phyloP scores from a whole-genome alignment of 495 filamentous ascomycete species.

The Podospora fimiseda region DNA sequence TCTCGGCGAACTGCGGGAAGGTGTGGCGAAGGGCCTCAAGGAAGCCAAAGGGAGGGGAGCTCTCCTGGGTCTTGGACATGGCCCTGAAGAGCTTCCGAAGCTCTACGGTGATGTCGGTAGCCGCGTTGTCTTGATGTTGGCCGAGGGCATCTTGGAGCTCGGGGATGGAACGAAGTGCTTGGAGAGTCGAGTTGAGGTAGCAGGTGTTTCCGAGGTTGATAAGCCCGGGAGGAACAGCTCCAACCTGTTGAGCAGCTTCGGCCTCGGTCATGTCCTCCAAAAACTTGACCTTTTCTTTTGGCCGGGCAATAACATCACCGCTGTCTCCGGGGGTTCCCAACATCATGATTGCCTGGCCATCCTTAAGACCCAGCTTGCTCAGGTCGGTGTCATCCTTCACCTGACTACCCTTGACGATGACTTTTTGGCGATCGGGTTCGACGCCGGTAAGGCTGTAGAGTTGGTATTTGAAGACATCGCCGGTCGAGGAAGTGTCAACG shows the following conservation, averaged over 20 bases:
- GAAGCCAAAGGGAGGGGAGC: conserved; percentile 80
- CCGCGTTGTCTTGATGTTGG: conserved; percentile 51
- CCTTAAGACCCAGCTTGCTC: conserved; percentile 74
- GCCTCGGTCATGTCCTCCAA: conserved; percentile 97
- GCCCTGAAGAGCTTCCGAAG: conserved; percentile 85
- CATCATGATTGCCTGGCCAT: conserved; percentile 89
- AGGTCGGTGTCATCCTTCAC: conserved; percentile 92
- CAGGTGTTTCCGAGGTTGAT: conserved; percentile 96
- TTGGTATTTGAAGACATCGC: conserved; percentile 92
- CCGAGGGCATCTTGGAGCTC: conserved; percentile 79
- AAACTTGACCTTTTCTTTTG: conserved; percentile 80
- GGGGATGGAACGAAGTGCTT: conserved; percentile 80
- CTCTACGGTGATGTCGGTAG: conserved; percentile 71
- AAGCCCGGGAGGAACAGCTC: conserved; percentile 81
- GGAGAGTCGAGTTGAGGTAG: conserved; percentile 95
- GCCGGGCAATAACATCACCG: conserved; percentile 56
- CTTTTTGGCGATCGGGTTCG: conserved; percentile 93
- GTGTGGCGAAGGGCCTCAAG: conserved; percentile 70
- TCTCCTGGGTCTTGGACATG: conserved; percentile 87
- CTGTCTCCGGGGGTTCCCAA: conserved; percentile 79
- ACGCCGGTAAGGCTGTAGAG: conserved; percentile 92
- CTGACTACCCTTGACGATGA: conserved; percentile 86
- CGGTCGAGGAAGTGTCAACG: conserved; percentile 73
- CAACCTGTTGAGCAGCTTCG: conserved; percentile 73
- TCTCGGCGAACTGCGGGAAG: conserved; percentile 94